Evolutionary conservation across 2,329 filamentous ascomycete species (phyloP), one percentile per base, ranked within the genome.

Genomic region (Dactylellina parvicollis): DNA sequence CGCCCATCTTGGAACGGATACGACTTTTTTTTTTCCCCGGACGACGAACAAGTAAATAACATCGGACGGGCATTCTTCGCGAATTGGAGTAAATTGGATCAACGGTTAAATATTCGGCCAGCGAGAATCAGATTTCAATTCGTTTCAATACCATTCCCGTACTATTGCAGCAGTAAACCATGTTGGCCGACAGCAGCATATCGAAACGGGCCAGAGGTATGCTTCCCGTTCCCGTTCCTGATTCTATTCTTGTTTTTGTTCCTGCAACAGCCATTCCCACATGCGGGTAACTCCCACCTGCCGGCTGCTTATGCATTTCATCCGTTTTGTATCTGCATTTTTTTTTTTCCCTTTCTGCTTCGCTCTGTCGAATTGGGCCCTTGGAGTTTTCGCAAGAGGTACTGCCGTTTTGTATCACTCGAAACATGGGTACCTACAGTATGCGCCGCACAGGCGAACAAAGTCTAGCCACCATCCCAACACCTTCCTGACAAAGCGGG

Each of bases 131-230:
- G 47, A 28, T 5, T 7, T 30, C 7, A 18, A 18, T 12, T n/a
- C 14, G 28, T 20, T 46, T 10, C 10, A 49, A 49, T 16, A 49
- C 28, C 44, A n/a, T 28, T 49, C 24, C 44, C 44, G 44, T 22
- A 18, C 40, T 44, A 22, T 44, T 44, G 20, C 40, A 44, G 40
- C 44, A 20, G 9, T n/a, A 49, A 42, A 9, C 24, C 26, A 65
- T 60, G 67, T 26, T 22, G 40, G 34, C 61, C 9, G 67, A 72
- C 46, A 32, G 44, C 22, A 73, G 36, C 60, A 50, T 73, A 36
- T 55, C 69, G 36, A 65, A 56, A 61, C 60, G 69, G 26, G 69
- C 69, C 38, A 49, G 69, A 73, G 69, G 69, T 73, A 73, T 65
- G 69, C n/a, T 66, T 52, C 2, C 32, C 16, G 28, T 49, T 49